These are phyloP conservation scores for Suhomyces guaymorum DNA, from an alignment of 1,139 yeast genomes.

Conservation along the genomic window DNA sequence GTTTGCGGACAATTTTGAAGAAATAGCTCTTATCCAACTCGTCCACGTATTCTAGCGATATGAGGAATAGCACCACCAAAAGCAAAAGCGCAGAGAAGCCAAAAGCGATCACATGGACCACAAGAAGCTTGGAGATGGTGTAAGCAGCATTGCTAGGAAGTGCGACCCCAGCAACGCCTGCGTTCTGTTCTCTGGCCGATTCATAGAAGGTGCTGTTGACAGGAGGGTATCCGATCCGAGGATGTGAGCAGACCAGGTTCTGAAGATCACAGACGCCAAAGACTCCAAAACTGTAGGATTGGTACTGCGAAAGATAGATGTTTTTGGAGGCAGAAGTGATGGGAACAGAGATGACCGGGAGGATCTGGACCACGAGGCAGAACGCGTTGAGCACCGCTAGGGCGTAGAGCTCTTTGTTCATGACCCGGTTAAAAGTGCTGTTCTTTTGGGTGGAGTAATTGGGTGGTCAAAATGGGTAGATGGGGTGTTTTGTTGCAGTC, in stretches of 20 bases:
- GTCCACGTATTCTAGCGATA: conserved; percentile 14
- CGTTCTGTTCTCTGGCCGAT: conserved; percentile 6
- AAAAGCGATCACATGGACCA: conserved; percentile 48
- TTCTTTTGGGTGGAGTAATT: background rate
- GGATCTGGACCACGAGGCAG: conserved; percentile 40
- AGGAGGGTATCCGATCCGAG: conserved; percentile 42
- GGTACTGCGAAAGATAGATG: conserved; percentile 33
- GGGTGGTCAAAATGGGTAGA: background rate
- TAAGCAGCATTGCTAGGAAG: conserved; percentile 45
- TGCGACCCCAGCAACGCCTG: conserved; percentile 28
- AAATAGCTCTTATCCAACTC: conserved; percentile 7
- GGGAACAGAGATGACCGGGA: conserved; percentile 48
- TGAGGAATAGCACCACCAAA: conserved; percentile 18
- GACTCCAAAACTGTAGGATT: conserved; percentile 43
- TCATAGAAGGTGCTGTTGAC: conserved; percentile 23
- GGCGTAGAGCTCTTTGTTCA: conserved; percentile 29
- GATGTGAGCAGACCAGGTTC: conserved; percentile 30
- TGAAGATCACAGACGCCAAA: conserved; percentile 43
- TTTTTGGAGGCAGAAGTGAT: conserved; percentile 28
- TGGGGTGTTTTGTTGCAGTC: too few species aligned
- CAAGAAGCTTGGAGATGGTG: conserved; percentile 44
- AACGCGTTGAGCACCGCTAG: conserved; percentile 24
- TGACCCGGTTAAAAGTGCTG: too few species aligned
- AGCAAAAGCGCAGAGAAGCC: conserved; percentile 33
- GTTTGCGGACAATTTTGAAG: conserved; percentile 7